Evolutionary conservation across 495 filamentous ascomycete genomes (phyloP).

Genomic region (Trichoderma parareesei): DNA sequence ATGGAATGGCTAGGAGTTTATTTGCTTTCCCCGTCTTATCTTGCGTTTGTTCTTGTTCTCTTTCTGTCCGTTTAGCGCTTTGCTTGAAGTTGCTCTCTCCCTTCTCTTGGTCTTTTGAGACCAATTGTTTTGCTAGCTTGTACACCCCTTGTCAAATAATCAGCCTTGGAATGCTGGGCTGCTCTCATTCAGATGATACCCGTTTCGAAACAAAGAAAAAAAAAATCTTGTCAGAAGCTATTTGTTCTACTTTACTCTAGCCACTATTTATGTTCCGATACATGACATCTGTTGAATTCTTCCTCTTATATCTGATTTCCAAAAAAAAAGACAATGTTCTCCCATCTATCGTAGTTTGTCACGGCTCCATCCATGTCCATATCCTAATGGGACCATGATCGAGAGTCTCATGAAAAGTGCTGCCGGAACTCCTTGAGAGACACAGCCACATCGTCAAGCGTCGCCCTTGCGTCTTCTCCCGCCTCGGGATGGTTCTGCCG

Average conservation of each 20-base stretch:
- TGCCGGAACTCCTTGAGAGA: background rate
- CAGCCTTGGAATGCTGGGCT: slow-evolving; percentile 1
- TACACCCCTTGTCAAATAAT: background rate
- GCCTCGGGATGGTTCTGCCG: background rate
- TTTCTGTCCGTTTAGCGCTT: background rate
- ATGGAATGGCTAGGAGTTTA: background rate
- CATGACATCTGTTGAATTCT: background rate
- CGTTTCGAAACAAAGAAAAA: slow-evolving; percentile 3
- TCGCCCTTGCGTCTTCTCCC: background rate
- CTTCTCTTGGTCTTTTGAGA: background rate
- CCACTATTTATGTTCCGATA: background rate
- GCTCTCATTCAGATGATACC: slow-evolving; percentile 7
- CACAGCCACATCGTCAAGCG: slow-evolving; percentile 4
- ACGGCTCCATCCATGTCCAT: background rate
- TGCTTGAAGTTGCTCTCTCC: slow-evolving; percentile 2
- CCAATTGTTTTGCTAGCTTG: background rate
- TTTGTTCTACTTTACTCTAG: background rate
- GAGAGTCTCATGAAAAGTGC: background rate
- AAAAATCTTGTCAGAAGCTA: background rate
- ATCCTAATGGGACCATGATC: background rate
- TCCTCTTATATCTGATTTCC: background rate
- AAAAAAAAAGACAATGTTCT: background rate
- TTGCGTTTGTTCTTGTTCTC: background rate
- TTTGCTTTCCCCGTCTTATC: background rate
- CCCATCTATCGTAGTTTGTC: background rate